Conservation (phyloP, 2,329 filamentous ascomycete species). For the Scedosporium aurantiacum region DNA sequence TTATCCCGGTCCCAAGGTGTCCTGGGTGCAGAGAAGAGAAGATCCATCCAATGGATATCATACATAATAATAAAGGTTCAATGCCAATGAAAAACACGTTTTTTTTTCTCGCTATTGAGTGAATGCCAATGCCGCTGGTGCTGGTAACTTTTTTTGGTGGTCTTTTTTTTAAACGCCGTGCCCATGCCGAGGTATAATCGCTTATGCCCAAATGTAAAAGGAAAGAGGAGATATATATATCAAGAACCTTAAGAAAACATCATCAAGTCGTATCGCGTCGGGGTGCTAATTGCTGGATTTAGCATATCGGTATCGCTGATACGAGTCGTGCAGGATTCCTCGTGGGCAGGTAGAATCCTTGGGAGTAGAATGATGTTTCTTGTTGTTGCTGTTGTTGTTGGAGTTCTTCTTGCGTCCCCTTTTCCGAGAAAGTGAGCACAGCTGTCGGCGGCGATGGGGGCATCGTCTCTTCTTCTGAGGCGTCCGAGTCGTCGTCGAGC, state of each 20-base stretch:
- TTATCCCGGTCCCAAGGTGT: neutral
- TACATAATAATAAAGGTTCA: neutral
- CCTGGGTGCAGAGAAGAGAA: neutral
- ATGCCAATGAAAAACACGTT: slow-evolving; percentile 2
- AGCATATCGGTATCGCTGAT: slow-evolving; percentile 48
- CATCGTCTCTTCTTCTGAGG: slow-evolving; percentile 63
- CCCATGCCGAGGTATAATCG: slow-evolving; percentile 6
- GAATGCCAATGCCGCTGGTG: slow-evolving; percentile 3
- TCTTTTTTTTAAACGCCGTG: neutral
- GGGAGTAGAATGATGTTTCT: slow-evolving; percentile 32
- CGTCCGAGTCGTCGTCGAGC: slow-evolving; percentile 55
- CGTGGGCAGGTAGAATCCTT: slow-evolving; percentile 42
- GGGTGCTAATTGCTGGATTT: slow-evolving; percentile 11
- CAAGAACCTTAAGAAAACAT: slow-evolving; percentile 3
- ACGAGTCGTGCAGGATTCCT: slow-evolving; percentile 40
- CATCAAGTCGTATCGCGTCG: neutral
- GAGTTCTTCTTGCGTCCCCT: slow-evolving; percentile 34
- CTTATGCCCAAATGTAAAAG: slow-evolving; percentile 5
- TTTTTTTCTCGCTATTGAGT: neutral
- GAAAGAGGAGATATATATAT: slow-evolving; percentile 8
- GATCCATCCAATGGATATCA: neutral
- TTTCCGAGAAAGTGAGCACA: slow-evolving; percentile 48
- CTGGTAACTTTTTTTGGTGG: slow-evolving; percentile 3
- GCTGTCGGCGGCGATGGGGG: slow-evolving; percentile 56
- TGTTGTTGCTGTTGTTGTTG: slow-evolving; percentile 29